Conservation (phyloP, 495 filamentous ascomycete genomes). For the Cairneyella variabilis region DNA sequence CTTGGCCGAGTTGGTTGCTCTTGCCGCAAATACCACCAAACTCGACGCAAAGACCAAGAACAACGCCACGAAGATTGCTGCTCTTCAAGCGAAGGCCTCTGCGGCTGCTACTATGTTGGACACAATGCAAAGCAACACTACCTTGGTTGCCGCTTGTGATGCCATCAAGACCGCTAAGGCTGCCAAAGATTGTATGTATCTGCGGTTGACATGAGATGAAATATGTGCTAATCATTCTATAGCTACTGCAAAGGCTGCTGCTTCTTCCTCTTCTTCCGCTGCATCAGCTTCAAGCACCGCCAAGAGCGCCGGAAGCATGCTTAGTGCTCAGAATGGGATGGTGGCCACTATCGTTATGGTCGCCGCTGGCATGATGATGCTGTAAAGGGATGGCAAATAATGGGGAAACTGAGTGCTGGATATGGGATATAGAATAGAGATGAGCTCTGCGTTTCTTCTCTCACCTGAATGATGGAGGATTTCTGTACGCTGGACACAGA, state of each 20-base stretch:
- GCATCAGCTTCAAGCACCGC: slow-evolving; percentile 2
- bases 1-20: slow-evolving; percentile 5
- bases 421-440: too few species aligned
- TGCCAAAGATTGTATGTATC: background rate
- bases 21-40: slow-evolving; percentile 6
- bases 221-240: background rate
- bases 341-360: slow-evolving; percentile 12
- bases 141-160: slow-evolving; percentile 3
- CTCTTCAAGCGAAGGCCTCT: slow-evolving; percentile 3
- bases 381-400: background rate
- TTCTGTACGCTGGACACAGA: background rate
- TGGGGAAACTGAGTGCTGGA: too few species aligned
- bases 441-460: too few species aligned
- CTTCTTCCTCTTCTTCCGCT: background rate
- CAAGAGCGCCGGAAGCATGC: slow-evolving; percentile 4
- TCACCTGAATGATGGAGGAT: too few species aligned
- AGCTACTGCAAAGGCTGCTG: slow-evolving; percentile 2
- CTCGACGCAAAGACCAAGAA: slow-evolving; percentile 7
- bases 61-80: slow-evolving; percentile 16
- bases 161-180: slow-evolving; percentile 6
- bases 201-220: background rate
- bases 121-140: slow-evolving; percentile 10
- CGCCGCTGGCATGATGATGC: slow-evolving; percentile 13
- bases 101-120: slow-evolving; percentile 4
- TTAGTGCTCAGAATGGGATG: slow-evolving; percentile 3